A percentile compares a stretch with the other conserved stretches of the same genome.
Conservation (phyloP, 2,329 filamentous ascomycete species). For the Setomelanomma holmii region DNA sequence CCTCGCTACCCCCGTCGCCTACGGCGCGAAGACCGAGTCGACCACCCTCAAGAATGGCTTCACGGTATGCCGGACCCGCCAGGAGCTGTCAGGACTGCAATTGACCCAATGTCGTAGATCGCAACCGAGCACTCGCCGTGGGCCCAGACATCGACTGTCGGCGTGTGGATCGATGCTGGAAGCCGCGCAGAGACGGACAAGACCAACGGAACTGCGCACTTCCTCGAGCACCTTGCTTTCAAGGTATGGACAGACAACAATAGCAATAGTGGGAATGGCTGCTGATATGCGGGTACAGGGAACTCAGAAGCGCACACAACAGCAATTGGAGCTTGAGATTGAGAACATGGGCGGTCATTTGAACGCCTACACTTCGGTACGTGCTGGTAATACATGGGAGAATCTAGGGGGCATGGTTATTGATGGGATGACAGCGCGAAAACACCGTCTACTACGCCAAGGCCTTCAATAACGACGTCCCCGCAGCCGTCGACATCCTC, state of each 20-base stretch:
- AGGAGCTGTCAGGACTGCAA: conserved; percentile 32
- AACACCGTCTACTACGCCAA: conserved; percentile 99
- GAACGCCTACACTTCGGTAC: conserved; percentile 98
- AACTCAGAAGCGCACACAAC: conserved; percentile 91
- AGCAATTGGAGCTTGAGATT: conserved; percentile 98
- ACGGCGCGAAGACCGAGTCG: conserved; percentile 85
- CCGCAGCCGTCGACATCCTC: conserved; percentile 95
- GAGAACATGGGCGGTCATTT: conserved; percentile 99
- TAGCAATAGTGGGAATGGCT: conserved; percentile 11
- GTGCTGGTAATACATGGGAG: conserved; percentile 36
- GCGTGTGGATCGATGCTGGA: conserved; percentile 99
- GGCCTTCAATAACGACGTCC: conserved; percentile 97
- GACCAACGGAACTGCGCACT: conserved; percentile 99
- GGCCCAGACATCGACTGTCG: conserved; percentile 97
- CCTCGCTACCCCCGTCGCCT: conserved; percentile 82
- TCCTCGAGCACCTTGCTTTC: conserved; percentile 99
- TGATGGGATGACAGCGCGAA: conserved; percentile 72
- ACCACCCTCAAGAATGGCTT: conserved; percentile 97
- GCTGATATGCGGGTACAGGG: conserved; percentile 64
- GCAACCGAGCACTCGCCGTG: conserved; percentile 98
- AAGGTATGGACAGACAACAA: conserved; percentile 69
- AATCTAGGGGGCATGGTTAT: conserved; percentile 15
- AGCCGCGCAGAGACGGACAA: conserved; percentile 97
- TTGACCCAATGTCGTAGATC: conserved; percentile 67
- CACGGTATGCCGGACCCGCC: conserved; percentile 68